phyloP scores from a whole-genome alignment of 257 asterid genomes.

The Leonotis leonurus region DNA sequence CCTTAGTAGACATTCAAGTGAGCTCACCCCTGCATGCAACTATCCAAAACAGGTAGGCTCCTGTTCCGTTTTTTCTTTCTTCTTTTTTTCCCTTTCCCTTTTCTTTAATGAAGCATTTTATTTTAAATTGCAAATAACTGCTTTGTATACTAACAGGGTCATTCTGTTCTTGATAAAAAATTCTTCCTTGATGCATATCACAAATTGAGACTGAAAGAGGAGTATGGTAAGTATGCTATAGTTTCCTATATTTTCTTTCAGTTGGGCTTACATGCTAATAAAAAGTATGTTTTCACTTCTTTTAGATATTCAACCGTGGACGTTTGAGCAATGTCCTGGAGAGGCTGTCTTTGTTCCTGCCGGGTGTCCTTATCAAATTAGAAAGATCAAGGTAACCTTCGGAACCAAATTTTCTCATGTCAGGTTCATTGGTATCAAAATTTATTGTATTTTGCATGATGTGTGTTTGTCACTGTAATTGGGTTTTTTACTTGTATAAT shows the following conservation, averaged over 20 bases:
- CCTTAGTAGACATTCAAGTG: constrained; percentile 62
- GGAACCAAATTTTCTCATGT: neutral
- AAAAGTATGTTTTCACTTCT: constrained; percentile 14
- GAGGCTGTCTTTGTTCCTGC: constrained; percentile 97
- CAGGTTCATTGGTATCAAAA: neutral
- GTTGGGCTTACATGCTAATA: neutral
- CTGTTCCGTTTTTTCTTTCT: no score
- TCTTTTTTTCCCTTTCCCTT: neutral
- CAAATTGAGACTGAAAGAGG: constrained; percentile 87
- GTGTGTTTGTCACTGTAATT: neutral
- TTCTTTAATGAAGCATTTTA: neutral
- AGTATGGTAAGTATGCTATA: constrained; percentile 58
- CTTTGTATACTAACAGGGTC: constrained; percentile 46
- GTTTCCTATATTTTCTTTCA: neutral
- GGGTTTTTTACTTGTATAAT: neutral
- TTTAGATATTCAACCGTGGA: constrained; percentile 89
- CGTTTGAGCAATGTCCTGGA: constrained; percentile 70
- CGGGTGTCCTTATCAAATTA: constrained; percentile 94
- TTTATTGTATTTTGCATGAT: neutral
- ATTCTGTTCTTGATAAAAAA: constrained; percentile 82
- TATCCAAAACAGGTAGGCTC: constrained; percentile 52
- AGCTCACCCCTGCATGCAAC: constrained; percentile 45
- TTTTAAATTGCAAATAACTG: constrained; percentile 1
- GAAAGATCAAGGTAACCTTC: constrained; percentile 58
- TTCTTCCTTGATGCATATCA: constrained; percentile 86